These are phyloP conservation scores for Emergomyces africanus DNA, from an alignment of 2,329 filamentous ascomycete species.

Conservation along the genomic window DNA sequence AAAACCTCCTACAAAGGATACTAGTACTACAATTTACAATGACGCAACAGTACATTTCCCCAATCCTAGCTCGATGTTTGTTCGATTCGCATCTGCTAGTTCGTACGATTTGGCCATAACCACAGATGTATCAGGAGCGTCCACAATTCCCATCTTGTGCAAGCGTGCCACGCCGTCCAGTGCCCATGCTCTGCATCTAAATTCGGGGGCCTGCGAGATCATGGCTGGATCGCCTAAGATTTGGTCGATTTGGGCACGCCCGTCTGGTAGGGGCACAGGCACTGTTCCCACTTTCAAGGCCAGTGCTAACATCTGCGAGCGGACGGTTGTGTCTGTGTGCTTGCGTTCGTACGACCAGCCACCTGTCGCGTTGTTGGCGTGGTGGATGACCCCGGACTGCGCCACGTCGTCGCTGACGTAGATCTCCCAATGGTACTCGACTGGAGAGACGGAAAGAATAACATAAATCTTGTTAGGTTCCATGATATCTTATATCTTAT, in stretches of 20 bases:
- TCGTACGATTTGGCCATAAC: not conserved
- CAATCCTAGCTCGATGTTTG: not conserved
- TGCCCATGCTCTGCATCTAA: not conserved
- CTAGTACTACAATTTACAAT: not conserved
- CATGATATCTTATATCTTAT: not conserved
- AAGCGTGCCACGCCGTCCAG: not conserved
- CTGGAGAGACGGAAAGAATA: not conserved
- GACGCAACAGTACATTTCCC: not conserved
- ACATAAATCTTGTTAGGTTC: slow-evolving; percentile 1
- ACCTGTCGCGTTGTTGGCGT: slow-evolving; percentile 1
- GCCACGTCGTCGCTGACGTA: not conserved
- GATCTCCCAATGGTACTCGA: slow-evolving; percentile 2
- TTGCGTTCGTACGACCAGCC: not conserved
- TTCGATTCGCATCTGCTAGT: not conserved
- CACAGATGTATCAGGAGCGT: not conserved
- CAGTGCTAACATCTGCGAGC: not conserved
- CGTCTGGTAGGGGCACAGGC: not conserved
- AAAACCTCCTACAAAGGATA: not conserved
- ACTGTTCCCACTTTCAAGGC: not conserved
- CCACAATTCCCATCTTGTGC: not conserved
- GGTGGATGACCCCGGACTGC: not conserved
- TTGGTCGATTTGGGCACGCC: not conserved
- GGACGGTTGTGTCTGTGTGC: not conserved
- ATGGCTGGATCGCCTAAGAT: not conserved
- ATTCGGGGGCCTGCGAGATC: not conserved